These are phyloP conservation scores for Trypanosoma brucei DNA, from an alignment of 208 protist species.

Conservation along the genomic window DNA sequence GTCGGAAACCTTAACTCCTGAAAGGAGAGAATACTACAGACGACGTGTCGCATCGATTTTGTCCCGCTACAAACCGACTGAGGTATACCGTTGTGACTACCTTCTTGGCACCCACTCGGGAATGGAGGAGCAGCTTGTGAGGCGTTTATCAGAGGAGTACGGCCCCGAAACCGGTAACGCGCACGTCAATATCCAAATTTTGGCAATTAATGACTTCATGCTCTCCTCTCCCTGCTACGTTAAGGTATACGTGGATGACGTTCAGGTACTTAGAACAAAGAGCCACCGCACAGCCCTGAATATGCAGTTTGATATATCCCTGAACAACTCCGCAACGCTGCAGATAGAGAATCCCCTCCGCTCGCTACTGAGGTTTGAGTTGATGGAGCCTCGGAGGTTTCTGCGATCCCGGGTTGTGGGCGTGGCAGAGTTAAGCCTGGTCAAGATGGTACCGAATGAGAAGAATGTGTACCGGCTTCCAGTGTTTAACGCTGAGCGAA, in stretches of 20 bases:
- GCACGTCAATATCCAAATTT: slow-evolving; percentile 64
- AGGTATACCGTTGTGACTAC: slow-evolving; percentile 61
- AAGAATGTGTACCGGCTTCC: slow-evolving; percentile 68
- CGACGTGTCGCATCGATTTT: slow-evolving; percentile 26
- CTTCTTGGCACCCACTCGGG: slow-evolving; percentile 43
- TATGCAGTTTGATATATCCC: slow-evolving; percentile 43
- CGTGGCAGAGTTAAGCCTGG: slow-evolving; percentile 44
- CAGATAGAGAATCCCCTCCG: slow-evolving; percentile 39
- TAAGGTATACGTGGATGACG: slow-evolving; percentile 57
- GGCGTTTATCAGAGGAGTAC: slow-evolving; percentile 19
- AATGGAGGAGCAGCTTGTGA: slow-evolving; percentile 34
- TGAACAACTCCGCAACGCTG: slow-evolving; percentile 64
- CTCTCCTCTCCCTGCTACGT: slow-evolving; percentile 48
- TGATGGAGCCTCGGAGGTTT: slow-evolving; percentile 40
- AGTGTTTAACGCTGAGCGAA: slow-evolving; percentile 24
- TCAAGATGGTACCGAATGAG: slow-evolving; percentile 50
- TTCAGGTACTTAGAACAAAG: slow-evolving; percentile 47
- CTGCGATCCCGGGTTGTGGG: slow-evolving; percentile 36
- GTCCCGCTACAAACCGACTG: slow-evolving; percentile 41
- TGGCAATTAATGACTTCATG: slow-evolving; percentile 50
- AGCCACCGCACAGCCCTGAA: slow-evolving; percentile 26
- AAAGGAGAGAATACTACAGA: slow-evolving; percentile 20
- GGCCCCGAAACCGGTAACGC: slow-evolving; percentile 32
- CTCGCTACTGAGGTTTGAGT: slow-evolving; percentile 44
- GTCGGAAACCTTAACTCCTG: slow-evolving; percentile 2